A percentile compares a stretch with the other conserved stretches of the same genome.
Evolutionary conservation across 257 asterid genomes (phyloP).

Genomic region (Solanum clarkiae): DNA sequence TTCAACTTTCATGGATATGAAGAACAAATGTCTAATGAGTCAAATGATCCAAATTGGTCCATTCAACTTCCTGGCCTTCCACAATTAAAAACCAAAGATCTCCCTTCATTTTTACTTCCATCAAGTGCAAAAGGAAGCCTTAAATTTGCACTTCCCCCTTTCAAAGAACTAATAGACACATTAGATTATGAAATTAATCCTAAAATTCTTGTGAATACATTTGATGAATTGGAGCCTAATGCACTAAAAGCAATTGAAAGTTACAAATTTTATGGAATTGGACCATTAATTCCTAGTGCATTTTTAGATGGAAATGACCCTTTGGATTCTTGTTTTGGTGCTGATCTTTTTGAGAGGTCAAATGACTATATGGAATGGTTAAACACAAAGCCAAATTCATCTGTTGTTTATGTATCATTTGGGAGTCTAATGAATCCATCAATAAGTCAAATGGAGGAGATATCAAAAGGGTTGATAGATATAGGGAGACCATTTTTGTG

Average conservation of each 20-base stretch:
- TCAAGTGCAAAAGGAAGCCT: background rate
- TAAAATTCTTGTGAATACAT: conserved; percentile 6
- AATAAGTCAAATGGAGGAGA: conserved; percentile 8
- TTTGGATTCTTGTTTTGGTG: background rate
- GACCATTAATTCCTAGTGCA: conserved; percentile 22
- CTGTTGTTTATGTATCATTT: conserved; percentile 21
- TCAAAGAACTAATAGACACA: conserved; percentile 10
- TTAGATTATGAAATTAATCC: conserved; percentile 8
- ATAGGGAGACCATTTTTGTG: conserved; percentile 17
- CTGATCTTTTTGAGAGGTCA: conserved; percentile 3
- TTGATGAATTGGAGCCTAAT: conserved; percentile 9
- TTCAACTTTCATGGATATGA: conserved; percentile 21
- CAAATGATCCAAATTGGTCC: conserved; percentile 1
- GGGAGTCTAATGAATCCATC: conserved; percentile 12
- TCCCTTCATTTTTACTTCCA: conserved; percentile 27
- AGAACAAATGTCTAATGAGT: background rate
- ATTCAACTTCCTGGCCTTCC: conserved; percentile 26
- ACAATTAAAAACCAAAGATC: background rate
- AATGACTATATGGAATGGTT: conserved; percentile 15
- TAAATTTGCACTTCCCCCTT: background rate
- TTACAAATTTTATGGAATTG: conserved; percentile 16
- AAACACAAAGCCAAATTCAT: conserved; percentile 8
- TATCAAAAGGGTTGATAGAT: conserved; percentile 9
- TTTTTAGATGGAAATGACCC: conserved; percentile 4
- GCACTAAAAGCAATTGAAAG: conserved; percentile 9